These are phyloP conservation scores for Agrocybe praecox DNA, from an alignment of 768 basidiomycete species.

Conservation along the genomic window DNA sequence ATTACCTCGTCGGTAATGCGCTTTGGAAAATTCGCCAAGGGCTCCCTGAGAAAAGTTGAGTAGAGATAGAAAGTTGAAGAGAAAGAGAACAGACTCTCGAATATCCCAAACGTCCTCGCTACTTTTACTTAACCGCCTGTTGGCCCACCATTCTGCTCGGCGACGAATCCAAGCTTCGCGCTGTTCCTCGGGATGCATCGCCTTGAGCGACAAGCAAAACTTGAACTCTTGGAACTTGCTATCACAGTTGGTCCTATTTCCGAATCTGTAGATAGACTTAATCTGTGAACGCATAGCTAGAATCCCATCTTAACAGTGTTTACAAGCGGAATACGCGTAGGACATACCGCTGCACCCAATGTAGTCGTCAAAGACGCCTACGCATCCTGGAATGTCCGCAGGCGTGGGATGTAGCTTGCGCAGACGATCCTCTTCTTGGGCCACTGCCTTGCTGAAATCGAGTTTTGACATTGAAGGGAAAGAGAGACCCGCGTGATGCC, in stretches of 20 bases:
- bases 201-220: conserved; percentile 87
- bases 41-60: conserved; percentile 39
- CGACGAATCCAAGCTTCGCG: conserved; percentile 84
- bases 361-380: conserved; percentile 73
- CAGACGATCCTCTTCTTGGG: conserved; percentile 72
- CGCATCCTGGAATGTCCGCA: conserved; percentile 83
- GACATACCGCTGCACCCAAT: conserved; percentile 67
- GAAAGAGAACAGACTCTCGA: conserved; percentile 54
- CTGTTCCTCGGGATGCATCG: conserved; percentile 73
- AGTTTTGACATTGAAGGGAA: conserved; percentile 23
- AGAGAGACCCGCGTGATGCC: neutral
- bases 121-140: conserved; percentile 70
- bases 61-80: neutral
- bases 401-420: conserved; percentile 68
- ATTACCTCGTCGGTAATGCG: conserved; percentile 31
- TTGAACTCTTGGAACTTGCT: conserved; percentile 91
- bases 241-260: conserved; percentile 69
- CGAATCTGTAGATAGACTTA: conserved; percentile 86
- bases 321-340: conserved; percentile 11
- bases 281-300: conserved; percentile 80
- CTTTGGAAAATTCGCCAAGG: conserved; percentile 50
- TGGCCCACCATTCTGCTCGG: conserved; percentile 95
- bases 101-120: conserved; percentile 97
- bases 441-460: conserved; percentile 57
- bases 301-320: neutral